Evolutionary conservation across 352 stramenopile species (phyloP).

Genomic region (Phytophthora cajani): DNA sequence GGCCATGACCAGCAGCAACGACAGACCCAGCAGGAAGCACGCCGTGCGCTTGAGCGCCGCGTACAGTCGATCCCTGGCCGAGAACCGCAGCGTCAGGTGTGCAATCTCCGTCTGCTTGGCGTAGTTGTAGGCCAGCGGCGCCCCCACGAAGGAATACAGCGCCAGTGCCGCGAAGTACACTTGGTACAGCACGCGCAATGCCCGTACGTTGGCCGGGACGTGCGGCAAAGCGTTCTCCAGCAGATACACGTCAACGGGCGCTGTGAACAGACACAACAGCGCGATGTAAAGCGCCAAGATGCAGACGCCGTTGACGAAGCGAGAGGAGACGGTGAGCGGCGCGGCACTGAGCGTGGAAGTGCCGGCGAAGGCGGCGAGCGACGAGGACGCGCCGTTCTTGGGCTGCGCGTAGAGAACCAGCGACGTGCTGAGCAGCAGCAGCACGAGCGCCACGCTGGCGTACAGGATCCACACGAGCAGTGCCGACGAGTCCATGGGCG

Average conservation of each 20-base stretch:
- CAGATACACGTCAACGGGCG: constrained; percentile 82
- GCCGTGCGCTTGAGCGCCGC: constrained; percentile 73
- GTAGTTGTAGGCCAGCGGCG: constrained; percentile 85
- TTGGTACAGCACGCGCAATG: constrained; percentile 70
- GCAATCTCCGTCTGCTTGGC: constrained; percentile 85
- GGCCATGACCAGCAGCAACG: constrained; percentile 68
- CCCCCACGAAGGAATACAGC: constrained; percentile 72
- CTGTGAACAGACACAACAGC: constrained; percentile 79
- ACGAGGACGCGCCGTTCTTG: constrained; percentile 53
- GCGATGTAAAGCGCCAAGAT: constrained; percentile 74
- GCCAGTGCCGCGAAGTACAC: constrained; percentile 73
- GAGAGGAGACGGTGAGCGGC: constrained; percentile 68
- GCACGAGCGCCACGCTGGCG: constrained; percentile 58
- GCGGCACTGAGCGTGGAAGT: constrained; percentile 65
- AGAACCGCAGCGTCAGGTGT: constrained; percentile 80
- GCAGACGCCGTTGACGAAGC: constrained; percentile 75
- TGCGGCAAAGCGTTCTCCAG: constrained; percentile 74
- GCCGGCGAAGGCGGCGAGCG: constrained; percentile 58
- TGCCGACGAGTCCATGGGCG: constrained; percentile 43
- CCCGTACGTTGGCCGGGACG: constrained; percentile 57
- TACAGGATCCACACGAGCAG: constrained; percentile 72
- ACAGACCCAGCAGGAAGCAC: constrained; percentile 78
- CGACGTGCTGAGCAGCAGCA: constrained; percentile 59
- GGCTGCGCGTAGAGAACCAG: constrained; percentile 77
- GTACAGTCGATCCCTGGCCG: constrained; percentile 53